phyloP scores from a whole-genome alignment of 352 stramenopile species.

The Pythium insidiosum region DNA sequence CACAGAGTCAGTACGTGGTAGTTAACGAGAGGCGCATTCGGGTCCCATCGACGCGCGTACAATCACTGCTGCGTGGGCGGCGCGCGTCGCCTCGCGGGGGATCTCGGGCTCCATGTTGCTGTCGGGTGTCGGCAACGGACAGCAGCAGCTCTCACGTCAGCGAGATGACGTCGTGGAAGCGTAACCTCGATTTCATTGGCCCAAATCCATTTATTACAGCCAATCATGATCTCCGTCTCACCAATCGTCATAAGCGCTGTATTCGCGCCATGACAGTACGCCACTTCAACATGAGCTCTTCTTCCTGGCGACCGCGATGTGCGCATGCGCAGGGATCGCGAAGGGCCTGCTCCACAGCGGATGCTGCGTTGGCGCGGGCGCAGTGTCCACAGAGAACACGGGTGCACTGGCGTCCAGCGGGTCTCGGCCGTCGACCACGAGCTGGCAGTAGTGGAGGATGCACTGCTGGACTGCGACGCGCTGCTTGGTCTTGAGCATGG shows the following conservation, averaged over 20 bases:
- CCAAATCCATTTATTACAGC: too few species aligned
- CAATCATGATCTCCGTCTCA: too few species aligned
- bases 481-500: constrained; percentile 2
- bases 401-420: constrained; percentile 1
- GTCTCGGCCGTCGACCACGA: constrained; percentile 5
- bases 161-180: too few species aligned
- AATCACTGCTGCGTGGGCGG: constrained; percentile 15
- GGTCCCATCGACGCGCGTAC: constrained; percentile 1
- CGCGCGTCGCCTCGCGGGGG: constrained; percentile 8
- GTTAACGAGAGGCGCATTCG: too few species aligned
- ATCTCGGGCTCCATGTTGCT: neutral
- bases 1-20: too few species aligned
- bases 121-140: too few species aligned
- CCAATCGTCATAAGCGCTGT: too few species aligned
- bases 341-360: constrained; percentile 2
- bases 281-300: neutral
- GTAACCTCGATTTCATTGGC: too few species aligned
- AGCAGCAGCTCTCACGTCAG: too few species aligned
- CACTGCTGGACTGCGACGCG: neutral
- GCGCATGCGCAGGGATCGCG: neutral
- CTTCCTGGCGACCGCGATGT: constrained; percentile 1
- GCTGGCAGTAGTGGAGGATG: constrained; percentile 9
- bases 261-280: too few species aligned
- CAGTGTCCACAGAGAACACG: neutral
- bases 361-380: neutral